These are phyloP conservation scores for Cyberlindnera xylosilytica DNA, from an alignment of 805 yeast species.

Conservation along the genomic window DNA sequence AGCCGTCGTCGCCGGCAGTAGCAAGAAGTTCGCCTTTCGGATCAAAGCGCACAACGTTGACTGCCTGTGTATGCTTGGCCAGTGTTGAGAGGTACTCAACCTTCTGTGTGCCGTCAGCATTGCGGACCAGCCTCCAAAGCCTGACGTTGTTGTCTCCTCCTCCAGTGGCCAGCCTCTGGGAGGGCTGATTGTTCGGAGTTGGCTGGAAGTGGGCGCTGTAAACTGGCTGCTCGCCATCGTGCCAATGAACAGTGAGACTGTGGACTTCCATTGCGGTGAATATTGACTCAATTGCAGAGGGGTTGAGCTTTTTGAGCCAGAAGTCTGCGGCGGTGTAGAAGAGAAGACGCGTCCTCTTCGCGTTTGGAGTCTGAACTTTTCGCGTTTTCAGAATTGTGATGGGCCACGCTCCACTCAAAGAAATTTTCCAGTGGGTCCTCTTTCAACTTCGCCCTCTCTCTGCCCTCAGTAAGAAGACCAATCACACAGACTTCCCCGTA, in stretches of 20 bases:
- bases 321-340: too few relatives aligned
- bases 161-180: constrained; percentile 71
- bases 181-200: constrained; percentile 6
- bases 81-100: constrained; percentile 80
- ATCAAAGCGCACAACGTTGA: constrained; percentile 82
- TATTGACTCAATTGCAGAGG: too few relatives aligned
- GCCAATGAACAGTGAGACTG: constrained; percentile 67
- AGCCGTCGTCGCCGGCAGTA: constrained; percentile 94
- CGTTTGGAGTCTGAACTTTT: background rate
- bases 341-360: background rate
- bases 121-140: constrained; percentile 28
- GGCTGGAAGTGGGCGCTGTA: constrained; percentile 68
- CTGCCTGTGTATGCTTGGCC: constrained; percentile 89
- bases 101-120: constrained; percentile 27
- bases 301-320: too few relatives aligned
- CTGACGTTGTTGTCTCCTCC: constrained; percentile 95
- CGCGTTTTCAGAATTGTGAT: background rate
- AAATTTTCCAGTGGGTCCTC: background rate
- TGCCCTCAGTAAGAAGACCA: too few relatives aligned
- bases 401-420: background rate
- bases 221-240: constrained; percentile 70
- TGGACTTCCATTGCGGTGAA: constrained; percentile 36
- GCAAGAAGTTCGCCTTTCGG: constrained; percentile 71
- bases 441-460: too few relatives aligned
- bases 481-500: too few relatives aligned